Base-by-base conservation (phyloP, 768 basidiomycete species). In the Psilocybe azurescens region DNA sequence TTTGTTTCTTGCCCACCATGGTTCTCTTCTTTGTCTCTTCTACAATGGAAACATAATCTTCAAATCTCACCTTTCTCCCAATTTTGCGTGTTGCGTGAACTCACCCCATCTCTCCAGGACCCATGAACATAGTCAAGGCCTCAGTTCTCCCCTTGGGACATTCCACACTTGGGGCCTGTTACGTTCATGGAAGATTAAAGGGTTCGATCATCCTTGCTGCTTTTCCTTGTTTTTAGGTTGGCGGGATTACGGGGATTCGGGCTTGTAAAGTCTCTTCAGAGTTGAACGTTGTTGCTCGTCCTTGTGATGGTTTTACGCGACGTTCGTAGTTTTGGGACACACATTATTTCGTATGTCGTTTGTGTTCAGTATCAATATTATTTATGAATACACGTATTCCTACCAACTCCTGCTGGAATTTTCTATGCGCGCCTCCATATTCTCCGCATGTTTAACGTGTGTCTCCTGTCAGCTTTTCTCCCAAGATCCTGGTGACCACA, bases 61-160 rank as follows among this genome's bases (percentile, higher is more conserved):
- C 33, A 38, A 55, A 61, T 48, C 5, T 29, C 32, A 47, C 46
- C 16, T 30, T 28, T 51, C 33, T 24, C n/a, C 39, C 13, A 2
- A 44, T 30, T 32, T 16, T 28, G 20, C 9, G 20, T 14, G 5
- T 20, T 61, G 48, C 53, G 56, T 51, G 8, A 13, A 24, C 18
- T 11, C 33, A 36, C 11, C 18, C 11, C 50, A 48, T 50, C 20
- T 39, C 14, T 29, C 36, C 41, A 51, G 9, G 28, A 48, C 66
- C 83, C 83, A 85, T 77, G 79, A 79, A 83, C 86, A 80, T 77
- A 85, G 88, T 89, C 88, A 89, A 88, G 88, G 83, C 80, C 77
- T 79, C 76, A 78, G 79, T 78, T 72, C 66, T 70, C 41, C 61
- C 36, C 44, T 56, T 36, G 53, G 59, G 59, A 60, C 46, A 53